These are phyloP conservation scores for Naegleria lovaniensis DNA, from an alignment of 208 protist genomes.

Conservation along the genomic window DNA sequence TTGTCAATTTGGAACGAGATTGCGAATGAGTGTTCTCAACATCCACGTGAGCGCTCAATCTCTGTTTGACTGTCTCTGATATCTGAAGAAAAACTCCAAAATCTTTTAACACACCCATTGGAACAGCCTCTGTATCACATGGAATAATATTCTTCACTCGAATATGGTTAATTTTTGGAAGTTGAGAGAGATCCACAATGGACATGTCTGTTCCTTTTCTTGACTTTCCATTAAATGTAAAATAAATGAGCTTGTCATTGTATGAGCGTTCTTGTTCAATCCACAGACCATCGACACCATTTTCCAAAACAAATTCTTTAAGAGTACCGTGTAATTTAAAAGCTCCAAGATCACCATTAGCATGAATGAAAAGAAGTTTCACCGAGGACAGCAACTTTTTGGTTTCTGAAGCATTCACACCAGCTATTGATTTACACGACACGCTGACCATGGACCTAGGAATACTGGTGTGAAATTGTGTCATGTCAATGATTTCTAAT, in stretches of 20 bases:
- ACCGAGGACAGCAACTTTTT: background rate
- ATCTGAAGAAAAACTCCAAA: slow-evolving; percentile 6
- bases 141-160: background rate
- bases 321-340: background rate
- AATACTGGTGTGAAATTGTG: background rate
- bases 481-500: background rate
- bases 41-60: background rate
- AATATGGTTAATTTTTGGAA: background rate
- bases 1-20: background rate
- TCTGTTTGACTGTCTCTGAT: background rate
- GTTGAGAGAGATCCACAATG: background rate
- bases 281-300: background rate
- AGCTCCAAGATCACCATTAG: background rate
- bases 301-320: background rate
- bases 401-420: background rate
- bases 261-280: background rate
- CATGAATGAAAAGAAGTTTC: background rate
- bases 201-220: background rate
- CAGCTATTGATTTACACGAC: background rate
- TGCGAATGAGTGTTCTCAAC: background rate
- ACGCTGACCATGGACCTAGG: background rate
- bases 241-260: background rate
- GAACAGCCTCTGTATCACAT: background rate
- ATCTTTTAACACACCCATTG: background rate
- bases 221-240: slow-evolving; percentile 11